Conservation (phyloP, 1,284 basidiomycete genomes). For the Heterobasidion occidentale region DNA sequence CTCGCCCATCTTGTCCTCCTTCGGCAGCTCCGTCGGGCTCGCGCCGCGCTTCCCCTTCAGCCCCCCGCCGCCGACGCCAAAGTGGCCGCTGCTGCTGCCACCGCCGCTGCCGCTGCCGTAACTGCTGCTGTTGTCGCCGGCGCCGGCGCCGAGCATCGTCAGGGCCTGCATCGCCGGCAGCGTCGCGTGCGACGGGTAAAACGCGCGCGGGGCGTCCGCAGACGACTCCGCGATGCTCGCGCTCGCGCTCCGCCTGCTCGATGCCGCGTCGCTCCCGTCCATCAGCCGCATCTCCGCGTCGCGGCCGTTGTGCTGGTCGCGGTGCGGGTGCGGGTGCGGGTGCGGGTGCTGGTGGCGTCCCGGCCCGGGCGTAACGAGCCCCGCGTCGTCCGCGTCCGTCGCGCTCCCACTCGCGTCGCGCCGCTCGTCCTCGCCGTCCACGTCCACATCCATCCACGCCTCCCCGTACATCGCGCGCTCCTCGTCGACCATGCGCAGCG, state of each 20-base stretch:
- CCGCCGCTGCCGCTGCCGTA: not conserved
- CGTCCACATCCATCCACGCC: slow-evolving; percentile 18
- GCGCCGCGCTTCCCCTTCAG: slow-evolving; percentile 51
- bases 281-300: too few relatives aligned
- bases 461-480: slow-evolving; percentile 37
- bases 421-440: slow-evolving; percentile 3
- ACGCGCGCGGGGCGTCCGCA: too few relatives aligned
- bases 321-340: too few relatives aligned
- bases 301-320: too few relatives aligned
- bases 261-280: too few relatives aligned
- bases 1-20: slow-evolving; percentile 51
- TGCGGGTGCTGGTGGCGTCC: too few relatives aligned
- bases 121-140: too few relatives aligned
- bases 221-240: too few relatives aligned
- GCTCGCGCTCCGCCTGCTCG: too few relatives aligned
- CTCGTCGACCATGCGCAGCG: slow-evolving; percentile 72
- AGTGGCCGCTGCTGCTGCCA: not conserved
- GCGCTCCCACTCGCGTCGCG: slow-evolving; percentile 11
- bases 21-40: slow-evolving; percentile 63
- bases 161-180: too few relatives aligned
- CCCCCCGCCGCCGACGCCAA: not conserved
- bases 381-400: slow-evolving; percentile 9
- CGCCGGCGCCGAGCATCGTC: too few relatives aligned
- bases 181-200: too few relatives aligned
- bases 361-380: not conserved